Base-by-base conservation (phyloP, 768 basidiomycete genomes). In the Rhodotorula taiwanensis region DNA sequence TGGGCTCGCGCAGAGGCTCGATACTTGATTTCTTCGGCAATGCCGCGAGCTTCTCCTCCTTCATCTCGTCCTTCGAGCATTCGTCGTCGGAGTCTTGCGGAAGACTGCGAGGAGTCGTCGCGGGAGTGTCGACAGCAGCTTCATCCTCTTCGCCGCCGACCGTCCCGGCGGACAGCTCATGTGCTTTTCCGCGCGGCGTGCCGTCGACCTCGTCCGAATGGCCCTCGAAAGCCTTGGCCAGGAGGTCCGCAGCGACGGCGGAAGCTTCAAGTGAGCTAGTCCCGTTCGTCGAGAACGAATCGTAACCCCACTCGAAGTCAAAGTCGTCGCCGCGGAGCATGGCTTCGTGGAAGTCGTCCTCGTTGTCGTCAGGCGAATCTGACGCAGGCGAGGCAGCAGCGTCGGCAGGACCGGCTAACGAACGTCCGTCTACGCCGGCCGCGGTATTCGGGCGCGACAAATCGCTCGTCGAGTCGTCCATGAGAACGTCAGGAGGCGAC, bases 281-380 rank as follows among this genome's bases (percentile, higher is more conserved):
- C 4, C 57, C 57, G 15, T 48, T 48, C 14, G 57, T 51, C 23
- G 59, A 57, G 62, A 55, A 69, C 21, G 67, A 69, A 23, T 69
- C 70, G 39, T 53, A 55, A 18, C 71, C 72, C 63, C 71, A 72
- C 43, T 68, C 70, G 36, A 72, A 70, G 44, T 72, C 72, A 33
- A 71, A 62, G 50, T 69, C 60, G 63, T 62, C 66, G 50, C 66
- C 67, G 34, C 60, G 62, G 21, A 72, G 68, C 68, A 72, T 72
- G 16, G 70, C 70, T 48, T 71, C 70, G 58, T 72, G 72, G 66
- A 70, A 72, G 55, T 72, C 71, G 57, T 69, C 67, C 48, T 64
- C 61, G 36, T 72, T 69, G 45, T 66, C 67, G 33, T 64, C 58
- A 30, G 62, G 57, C 14, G 66, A 47, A 4, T 64, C 27, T 14